Conservation (phyloP, 805 yeast species). For the Nakazawaea wyomingensis region DNA sequence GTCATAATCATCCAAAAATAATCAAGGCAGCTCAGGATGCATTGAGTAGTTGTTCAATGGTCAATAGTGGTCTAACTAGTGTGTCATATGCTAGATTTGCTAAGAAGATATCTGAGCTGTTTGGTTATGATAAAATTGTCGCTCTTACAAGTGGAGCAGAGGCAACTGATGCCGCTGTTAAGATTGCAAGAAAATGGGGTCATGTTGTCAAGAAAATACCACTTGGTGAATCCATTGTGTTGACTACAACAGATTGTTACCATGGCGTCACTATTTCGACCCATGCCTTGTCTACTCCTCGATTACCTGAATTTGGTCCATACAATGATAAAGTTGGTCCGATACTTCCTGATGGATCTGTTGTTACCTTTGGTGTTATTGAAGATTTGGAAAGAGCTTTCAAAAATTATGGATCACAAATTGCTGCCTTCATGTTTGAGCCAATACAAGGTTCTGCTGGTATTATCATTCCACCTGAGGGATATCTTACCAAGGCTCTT, state of each 20-base stretch:
- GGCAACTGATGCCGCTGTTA: constrained; percentile 23
- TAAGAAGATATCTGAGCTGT: constrained; percentile 16
- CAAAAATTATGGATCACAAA: constrained; percentile 16
- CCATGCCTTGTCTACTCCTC: constrained; percentile 19
- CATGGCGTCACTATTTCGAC: constrained; percentile 25
- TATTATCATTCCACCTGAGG: constrained; percentile 22
- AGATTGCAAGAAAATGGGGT: constrained; percentile 26
- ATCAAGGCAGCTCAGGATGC: constrained; percentile 23
- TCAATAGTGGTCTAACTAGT: constrained; percentile 19
- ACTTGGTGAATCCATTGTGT: constrained; percentile 17
- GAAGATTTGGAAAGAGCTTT: constrained; percentile 18
- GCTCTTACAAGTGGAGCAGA: constrained; percentile 25
- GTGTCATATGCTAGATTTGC: constrained; percentile 22
- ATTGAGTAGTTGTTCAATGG: constrained; percentile 17
- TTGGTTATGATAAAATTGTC: constrained; percentile 20
- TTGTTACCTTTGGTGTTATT: constrained; percentile 20
- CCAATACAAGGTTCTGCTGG: constrained; percentile 28
- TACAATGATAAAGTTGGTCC: constrained; percentile 21
- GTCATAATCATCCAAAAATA: constrained; percentile 25
- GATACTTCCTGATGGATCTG: constrained; percentile 20
- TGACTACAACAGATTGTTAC: constrained; percentile 22
- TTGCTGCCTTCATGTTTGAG: constrained; percentile 25
- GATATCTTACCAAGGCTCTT: constrained; percentile 17
- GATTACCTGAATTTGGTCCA: constrained; percentile 19
- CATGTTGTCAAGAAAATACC: constrained; percentile 19